Evolutionary conservation across 2,329 filamentous ascomycete species (phyloP).

Genomic region (Colletotrichum tanaceti): DNA sequence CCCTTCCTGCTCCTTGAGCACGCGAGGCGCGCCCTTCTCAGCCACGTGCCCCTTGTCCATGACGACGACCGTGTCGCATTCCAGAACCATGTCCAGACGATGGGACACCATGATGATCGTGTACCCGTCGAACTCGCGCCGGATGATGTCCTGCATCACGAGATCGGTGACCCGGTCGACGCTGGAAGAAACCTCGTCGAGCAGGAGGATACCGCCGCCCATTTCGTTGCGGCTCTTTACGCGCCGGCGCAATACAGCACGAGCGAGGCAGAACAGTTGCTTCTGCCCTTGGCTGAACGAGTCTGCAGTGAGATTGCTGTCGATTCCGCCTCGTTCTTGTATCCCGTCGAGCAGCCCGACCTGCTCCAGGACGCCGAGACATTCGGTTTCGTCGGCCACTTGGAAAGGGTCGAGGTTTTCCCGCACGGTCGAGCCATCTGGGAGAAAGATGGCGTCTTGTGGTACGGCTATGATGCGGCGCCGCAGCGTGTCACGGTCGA

Average conservation of each 20-base stretch:
- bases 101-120: slow-evolving; percentile 62
- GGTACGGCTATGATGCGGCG: slow-evolving; percentile 63
- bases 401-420: slow-evolving; percentile 57
- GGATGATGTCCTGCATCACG: slow-evolving; percentile 48
- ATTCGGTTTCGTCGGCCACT: slow-evolving; percentile 49
- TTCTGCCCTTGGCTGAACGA: slow-evolving; percentile 69
- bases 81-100: slow-evolving; percentile 57
- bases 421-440: slow-evolving; percentile 54
- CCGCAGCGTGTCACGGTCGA: slow-evolving; percentile 58
- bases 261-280: slow-evolving; percentile 72
- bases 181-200: slow-evolving; percentile 51
- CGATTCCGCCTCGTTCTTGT: slow-evolving; percentile 50
- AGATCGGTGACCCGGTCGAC: slow-evolving; percentile 51
- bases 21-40: slow-evolving; percentile 45
- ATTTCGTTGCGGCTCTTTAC: slow-evolving; percentile 43
- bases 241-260: slow-evolving; percentile 63
- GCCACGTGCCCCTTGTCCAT: slow-evolving; percentile 56
- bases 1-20: slow-evolving; percentile 12
- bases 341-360: slow-evolving; percentile 52
- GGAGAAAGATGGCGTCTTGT: slow-evolving; percentile 65
- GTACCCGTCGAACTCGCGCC: slow-evolving; percentile 47
- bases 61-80: slow-evolving; percentile 58
- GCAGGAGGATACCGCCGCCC: slow-evolving; percentile 46
- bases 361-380: slow-evolving; percentile 49
- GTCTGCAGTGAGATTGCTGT: slow-evolving; percentile 56